phyloP scores from a whole-genome alignment of 179 eudicot genomes.

The Amaranthus tricolor region DNA sequence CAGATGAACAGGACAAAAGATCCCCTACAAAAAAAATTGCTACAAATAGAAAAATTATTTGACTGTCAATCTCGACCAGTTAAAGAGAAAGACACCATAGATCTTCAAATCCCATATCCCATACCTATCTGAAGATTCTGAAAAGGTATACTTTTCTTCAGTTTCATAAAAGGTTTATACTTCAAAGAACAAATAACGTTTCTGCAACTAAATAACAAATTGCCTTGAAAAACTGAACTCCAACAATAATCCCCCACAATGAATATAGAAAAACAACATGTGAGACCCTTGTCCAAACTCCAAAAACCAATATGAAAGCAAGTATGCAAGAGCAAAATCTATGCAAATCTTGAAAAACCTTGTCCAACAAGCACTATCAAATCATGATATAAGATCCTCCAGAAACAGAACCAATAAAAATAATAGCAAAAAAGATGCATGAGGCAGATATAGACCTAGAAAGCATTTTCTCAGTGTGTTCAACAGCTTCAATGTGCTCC shows the following conservation, averaged over 20 bases:
- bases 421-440: neutral
- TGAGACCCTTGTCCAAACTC: neutral
- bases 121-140: neutral
- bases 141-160: neutral
- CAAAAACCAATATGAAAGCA: neutral
- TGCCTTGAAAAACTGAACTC: too few species aligned
- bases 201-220: neutral
- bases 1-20: too few species aligned
- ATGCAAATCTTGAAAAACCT: neutral
- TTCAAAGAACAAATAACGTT: neutral
- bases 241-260: neutral
- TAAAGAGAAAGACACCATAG: neutral
- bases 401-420: neutral
- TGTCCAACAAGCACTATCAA: neutral
- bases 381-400: neutral
- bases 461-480: slow-evolving; percentile 53
- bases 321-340: neutral
- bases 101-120: neutral
- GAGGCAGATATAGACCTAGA: slow-evolving; percentile 54
- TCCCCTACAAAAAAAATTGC: too few species aligned
- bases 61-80: neutral
- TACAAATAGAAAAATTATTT: neutral
- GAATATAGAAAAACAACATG: neutral
- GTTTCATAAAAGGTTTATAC: neutral
- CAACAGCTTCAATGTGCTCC: slow-evolving; percentile 81